Conservation (phyloP, 208 protist genomes). For the Herpetomonas tarakana region DNA sequence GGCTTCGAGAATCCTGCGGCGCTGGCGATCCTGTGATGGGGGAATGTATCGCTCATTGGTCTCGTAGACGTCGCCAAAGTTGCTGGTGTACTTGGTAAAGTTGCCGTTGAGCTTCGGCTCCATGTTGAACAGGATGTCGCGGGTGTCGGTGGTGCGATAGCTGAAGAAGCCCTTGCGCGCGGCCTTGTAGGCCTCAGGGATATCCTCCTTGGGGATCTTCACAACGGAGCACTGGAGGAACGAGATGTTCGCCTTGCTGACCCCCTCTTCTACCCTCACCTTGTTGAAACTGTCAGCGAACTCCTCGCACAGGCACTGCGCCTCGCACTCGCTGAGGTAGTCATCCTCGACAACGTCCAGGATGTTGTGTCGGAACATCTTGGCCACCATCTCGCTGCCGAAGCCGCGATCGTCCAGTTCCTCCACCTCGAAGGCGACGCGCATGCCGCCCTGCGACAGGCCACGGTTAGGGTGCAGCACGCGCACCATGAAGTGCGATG, state of each 20-base stretch:
- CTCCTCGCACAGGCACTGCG: conserved; percentile 42
- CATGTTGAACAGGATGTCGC: conserved; percentile 44
- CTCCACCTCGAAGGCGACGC: conserved; percentile 49
- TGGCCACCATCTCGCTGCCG: conserved; percentile 36
- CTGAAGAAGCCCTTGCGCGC: conserved; percentile 31
- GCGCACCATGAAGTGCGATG: conserved; percentile 19
- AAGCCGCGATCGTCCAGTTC: conserved; percentile 28
- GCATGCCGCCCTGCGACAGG: conserved; percentile 46
- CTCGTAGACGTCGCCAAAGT: conserved; percentile 39
- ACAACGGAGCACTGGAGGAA: conserved; percentile 51
- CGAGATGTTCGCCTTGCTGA: conserved; percentile 18
- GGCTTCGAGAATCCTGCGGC: conserved; percentile 8
- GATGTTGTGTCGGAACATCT: conserved; percentile 45
- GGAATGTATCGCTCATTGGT: conserved; percentile 13
- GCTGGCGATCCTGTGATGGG: conserved; percentile 2
- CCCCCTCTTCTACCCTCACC: neutral
- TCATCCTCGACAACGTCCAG: conserved; percentile 30
- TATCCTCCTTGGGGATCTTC: conserved; percentile 14
- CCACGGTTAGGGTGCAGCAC: conserved; percentile 25
- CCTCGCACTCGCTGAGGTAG: conserved; percentile 45
- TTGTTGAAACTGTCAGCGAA: conserved; percentile 48
- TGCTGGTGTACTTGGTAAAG: conserved; percentile 74
- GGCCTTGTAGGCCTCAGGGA: conserved; percentile 19
- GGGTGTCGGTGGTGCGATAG: conserved; percentile 29
- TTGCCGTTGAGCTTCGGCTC: conserved; percentile 46